Evolutionary conservation across 2,329 filamentous ascomycete species (phyloP).

Genomic region (Trichophyton rubrum): DNA sequence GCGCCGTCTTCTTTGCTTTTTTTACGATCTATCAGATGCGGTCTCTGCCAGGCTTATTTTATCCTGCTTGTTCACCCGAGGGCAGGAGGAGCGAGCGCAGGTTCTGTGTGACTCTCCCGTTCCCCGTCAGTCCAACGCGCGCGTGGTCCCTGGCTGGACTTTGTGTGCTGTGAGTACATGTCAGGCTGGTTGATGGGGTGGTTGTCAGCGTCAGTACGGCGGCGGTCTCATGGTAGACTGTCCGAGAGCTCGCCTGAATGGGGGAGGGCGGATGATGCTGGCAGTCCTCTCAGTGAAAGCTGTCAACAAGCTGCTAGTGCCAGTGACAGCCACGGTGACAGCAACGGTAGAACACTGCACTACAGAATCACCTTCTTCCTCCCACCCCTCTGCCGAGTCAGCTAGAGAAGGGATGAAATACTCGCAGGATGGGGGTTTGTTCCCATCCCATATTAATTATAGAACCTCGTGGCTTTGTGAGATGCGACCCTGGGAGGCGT

Average conservation of each 20-base stretch:
- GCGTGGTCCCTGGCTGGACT: background rate
- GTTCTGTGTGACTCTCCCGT: background rate
- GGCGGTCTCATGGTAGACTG: background rate
- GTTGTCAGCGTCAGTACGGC: background rate
- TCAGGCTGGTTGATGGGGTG: background rate
- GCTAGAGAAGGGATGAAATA: too few species aligned
- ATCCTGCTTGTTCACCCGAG: background rate
- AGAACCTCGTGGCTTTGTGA: constrained; percentile 4
- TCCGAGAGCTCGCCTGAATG: background rate
- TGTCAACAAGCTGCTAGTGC: too few species aligned
- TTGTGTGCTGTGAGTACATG: background rate
- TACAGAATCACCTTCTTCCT: too few species aligned
- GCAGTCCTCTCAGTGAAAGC: too few species aligned
- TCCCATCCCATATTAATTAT: background rate
- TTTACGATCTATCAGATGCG: constrained; percentile 3
- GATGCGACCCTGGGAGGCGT: background rate
- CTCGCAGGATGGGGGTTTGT: background rate
- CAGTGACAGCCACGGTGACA: background rate
- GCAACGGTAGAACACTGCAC: background rate
- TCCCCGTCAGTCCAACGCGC: background rate
- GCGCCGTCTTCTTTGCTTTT: background rate
- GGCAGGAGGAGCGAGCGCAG: background rate
- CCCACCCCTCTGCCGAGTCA: too few species aligned
- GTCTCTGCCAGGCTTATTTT: background rate
- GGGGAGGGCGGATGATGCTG: background rate